Evolutionary conservation across 2,329 filamentous ascomycete species (phyloP), one percentile per base, ranked within the genome.

Genomic region (Scedosporium dehoogii): DNA sequence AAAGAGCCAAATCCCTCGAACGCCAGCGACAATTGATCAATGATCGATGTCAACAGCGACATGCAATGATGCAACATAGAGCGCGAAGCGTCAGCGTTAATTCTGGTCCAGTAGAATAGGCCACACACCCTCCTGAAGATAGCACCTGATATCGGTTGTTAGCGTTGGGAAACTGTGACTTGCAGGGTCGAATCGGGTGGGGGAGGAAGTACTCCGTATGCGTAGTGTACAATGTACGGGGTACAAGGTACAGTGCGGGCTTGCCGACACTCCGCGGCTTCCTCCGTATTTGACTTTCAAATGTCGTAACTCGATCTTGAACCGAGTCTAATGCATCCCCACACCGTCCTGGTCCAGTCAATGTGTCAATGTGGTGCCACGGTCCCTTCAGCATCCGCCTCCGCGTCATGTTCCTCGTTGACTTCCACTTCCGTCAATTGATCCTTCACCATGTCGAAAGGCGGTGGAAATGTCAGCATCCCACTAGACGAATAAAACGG

Each of bases 91-190:
- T 33, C 29, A 9, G 6, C 29, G 29, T 33, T 9, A 33, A 33
- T 10, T 48, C 44, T 48, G 16, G n/a, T 48, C 44, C 44, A 48
- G 44, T 48, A 48, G 44, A 48, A 48, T 48, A 48, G 33, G 33
- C 44, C 10, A 42, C 57, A 25, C 59, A 29, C 41, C 61, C 23
- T 46, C 38, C 64, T 46, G 42, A 58, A 29, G 16, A 14, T 61
- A 56, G 59, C 56, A 64, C 66, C 64, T 44, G 23, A 18, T 27
- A 6, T 21, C 23, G 33, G 9, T 18, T 6, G n/a, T 25, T 23
- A 44, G 57, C 33, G 29, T n/a, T 23, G 6, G 44, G 38, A 33
- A 18, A 58, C 25, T 38, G 10, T 38, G 33, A 58, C 25, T 7
- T 33, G 10, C 33, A 38, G 10, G 10, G 33, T 14, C 33, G 33